Evolutionary conservation across 2,329 filamentous ascomycete species (phyloP), one percentile per base, ranked within the genome.

Genomic region (Hymenoscyphus repandus): DNA sequence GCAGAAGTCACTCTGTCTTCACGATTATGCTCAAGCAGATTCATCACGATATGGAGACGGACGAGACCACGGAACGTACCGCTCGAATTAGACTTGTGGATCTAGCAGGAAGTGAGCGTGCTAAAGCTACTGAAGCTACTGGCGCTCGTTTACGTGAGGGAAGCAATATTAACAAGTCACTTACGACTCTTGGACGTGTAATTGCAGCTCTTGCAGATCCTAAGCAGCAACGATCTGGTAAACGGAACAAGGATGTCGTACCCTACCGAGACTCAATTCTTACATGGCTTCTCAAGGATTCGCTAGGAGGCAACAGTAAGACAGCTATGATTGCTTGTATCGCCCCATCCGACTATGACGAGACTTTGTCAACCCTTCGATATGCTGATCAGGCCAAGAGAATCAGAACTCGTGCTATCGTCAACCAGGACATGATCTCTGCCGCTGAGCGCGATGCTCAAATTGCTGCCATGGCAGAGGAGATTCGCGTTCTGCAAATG

Each of bases 291-390:
- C 78, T 99, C 57, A 97, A 97, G 68, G 93, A 99, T 69, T 95
- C 88, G 1, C 76, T 99, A 0, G 93, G 93, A 11, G 93, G 93
- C 49, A 99, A 99, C 76, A 92, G 86, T 65, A 99, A 97, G 71
- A 99, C 93, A 9, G 93, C 93, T 55, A 99, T 99, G 93, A 96
- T 99, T 63, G 93, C 93, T 7, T 97, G 93, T 68, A 96, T 99
- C 61, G 86, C 90, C 5, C 93, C 93, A 0, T 85, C 88, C 0
- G 93, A 99, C 71, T 97, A 99, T 66, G 93, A 99, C 51, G 93
- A 99, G 68, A 99, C 93, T 0, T 79, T 99, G 1, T 96, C 90
- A 2, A 99, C 93, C 1, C 81, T 99, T 11, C 89, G 93, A 34
- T 99, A 99, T 68, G 93, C 93, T 17, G 92, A 99, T 69, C 92